phyloP scores from a whole-genome alignment of 2,329 filamentous ascomycete species.

The Epichloe festucae region DNA sequence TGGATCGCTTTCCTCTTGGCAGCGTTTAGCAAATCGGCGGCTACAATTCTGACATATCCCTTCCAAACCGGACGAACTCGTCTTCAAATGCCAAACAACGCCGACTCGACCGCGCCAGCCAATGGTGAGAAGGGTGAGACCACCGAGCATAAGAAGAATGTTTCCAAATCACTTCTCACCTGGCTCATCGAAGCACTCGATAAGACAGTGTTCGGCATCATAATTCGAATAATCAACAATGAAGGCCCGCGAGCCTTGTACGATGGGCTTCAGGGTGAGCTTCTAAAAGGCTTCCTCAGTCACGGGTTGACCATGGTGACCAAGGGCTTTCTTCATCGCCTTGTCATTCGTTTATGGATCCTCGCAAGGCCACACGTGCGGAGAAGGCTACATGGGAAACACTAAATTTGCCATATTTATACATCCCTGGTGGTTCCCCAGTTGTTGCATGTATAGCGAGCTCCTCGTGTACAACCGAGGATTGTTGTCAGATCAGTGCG shows the following conservation, averaged over 20 bases:
- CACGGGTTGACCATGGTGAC: slow-evolving; percentile 81
- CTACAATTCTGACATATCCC: slow-evolving; percentile 69
- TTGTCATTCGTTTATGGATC: slow-evolving; percentile 62
- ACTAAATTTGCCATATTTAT: background rate
- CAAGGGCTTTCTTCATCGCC: slow-evolving; percentile 63
- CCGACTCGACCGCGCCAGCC: slow-evolving; percentile 3
- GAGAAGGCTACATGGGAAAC: slow-evolving; percentile 8
- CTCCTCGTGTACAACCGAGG: background rate
- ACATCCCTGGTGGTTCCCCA: background rate
- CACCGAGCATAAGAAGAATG: slow-evolving; percentile 1
- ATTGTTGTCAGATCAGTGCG: background rate
- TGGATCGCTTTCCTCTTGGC: slow-evolving; percentile 40
- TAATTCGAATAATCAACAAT: slow-evolving; percentile 41
- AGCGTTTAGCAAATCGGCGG: slow-evolving; percentile 65
- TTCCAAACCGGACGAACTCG: slow-evolving; percentile 76
- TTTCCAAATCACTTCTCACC: slow-evolving; percentile 1
- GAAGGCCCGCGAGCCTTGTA: slow-evolving; percentile 64
- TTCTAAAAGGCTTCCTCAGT: slow-evolving; percentile 72
- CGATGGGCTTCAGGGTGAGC: slow-evolving; percentile 60
- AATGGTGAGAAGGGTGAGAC: slow-evolving; percentile 6
- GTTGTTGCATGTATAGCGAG: background rate
- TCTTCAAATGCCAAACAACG: slow-evolving; percentile 46
- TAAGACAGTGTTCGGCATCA: slow-evolving; percentile 48
- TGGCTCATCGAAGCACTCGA: slow-evolving; percentile 15
- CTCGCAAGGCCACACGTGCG: slow-evolving; percentile 21